Evolutionary conservation across 768 basidiomycete species (phyloP).

Genomic region (Trametes meyenii): DNA sequence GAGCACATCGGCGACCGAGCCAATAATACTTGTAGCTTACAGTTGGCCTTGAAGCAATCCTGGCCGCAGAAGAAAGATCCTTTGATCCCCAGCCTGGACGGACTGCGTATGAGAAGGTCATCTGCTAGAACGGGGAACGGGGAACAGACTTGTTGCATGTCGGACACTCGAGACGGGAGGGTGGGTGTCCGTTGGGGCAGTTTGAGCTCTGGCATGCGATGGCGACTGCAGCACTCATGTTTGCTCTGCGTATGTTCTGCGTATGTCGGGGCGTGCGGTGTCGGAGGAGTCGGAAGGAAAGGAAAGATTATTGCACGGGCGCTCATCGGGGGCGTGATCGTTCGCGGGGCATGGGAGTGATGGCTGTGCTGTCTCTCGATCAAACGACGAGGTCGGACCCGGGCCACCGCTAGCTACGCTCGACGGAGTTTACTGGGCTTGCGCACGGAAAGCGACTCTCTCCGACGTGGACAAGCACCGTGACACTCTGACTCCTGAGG

Average conservation of each 20-base stretch:
- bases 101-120: slow-evolving; percentile 20
- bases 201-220: slow-evolving; percentile 66
- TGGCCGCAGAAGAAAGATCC: slow-evolving; percentile 94
- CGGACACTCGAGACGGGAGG: slow-evolving; percentile 88
- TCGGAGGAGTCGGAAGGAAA: neutral
- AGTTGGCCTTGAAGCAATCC: slow-evolving; percentile 94
- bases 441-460: too few species aligned
- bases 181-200: slow-evolving; percentile 82
- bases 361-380: slow-evolving; percentile 2
- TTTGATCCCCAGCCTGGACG: slow-evolving; percentile 68
- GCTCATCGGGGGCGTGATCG: neutral
- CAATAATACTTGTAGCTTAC: slow-evolving; percentile 50
- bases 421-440: too few species aligned
- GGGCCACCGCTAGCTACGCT: too few species aligned
- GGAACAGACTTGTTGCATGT: slow-evolving; percentile 84
- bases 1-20: neutral
- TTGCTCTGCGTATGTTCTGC: neutral
- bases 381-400: too few species aligned
- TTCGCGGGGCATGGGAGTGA: neutral
- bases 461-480: too few species aligned
- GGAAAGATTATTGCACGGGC: slow-evolving; percentile 4
- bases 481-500: too few species aligned
- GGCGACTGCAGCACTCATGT: slow-evolving; percentile 39
- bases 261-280: neutral
- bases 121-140: slow-evolving; percentile 6